phyloP scores from a whole-genome alignment of 495 filamentous ascomycete genomes.

The Cercophora samala region DNA sequence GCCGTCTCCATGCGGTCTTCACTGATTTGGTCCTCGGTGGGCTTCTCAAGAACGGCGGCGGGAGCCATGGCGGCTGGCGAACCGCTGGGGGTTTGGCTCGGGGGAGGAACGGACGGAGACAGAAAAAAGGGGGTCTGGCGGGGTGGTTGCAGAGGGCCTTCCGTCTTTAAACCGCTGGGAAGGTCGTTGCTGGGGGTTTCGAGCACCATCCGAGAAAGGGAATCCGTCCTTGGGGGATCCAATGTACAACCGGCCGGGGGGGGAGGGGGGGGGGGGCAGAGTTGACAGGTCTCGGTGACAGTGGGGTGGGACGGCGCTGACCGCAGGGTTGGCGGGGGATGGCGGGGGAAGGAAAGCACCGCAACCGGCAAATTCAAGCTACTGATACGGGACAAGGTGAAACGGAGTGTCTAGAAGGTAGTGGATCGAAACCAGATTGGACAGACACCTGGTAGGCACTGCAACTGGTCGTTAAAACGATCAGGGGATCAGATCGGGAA shows the following conservation, averaged over 20 bases:
- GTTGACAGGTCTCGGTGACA: neutral
- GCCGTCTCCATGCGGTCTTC: slow-evolving; percentile 25
- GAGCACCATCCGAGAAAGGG: slow-evolving; percentile 11
- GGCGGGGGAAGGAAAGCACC: neutral
- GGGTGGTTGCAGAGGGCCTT: neutral
- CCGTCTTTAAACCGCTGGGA: slow-evolving; percentile 8
- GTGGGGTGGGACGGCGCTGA: neutral
- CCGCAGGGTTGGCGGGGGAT: neutral
- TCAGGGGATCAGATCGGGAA: neutral
- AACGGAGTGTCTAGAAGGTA: slow-evolving; percentile 1
- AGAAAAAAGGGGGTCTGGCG: neutral
- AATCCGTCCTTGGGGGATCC: neutral
- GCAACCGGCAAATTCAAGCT: neutral
- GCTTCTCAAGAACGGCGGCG: slow-evolving; percentile 29
- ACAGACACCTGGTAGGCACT: neutral
- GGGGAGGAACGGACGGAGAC: neutral
- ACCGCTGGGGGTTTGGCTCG: slow-evolving; percentile 8
- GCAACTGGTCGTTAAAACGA: no score
- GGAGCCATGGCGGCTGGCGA: slow-evolving; percentile 27
- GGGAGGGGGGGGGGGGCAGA: neutral
- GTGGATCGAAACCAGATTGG: neutral
- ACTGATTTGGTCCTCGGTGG: slow-evolving; percentile 27
- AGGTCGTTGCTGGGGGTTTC: neutral
- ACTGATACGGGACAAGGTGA: neutral
- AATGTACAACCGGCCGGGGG: neutral